A percentile compares a stretch with the other conserved stretches of the same genome.
Evolutionary conservation across 1,139 yeast species (phyloP).

Genomic region (Sugiyamaella paludigena): DNA sequence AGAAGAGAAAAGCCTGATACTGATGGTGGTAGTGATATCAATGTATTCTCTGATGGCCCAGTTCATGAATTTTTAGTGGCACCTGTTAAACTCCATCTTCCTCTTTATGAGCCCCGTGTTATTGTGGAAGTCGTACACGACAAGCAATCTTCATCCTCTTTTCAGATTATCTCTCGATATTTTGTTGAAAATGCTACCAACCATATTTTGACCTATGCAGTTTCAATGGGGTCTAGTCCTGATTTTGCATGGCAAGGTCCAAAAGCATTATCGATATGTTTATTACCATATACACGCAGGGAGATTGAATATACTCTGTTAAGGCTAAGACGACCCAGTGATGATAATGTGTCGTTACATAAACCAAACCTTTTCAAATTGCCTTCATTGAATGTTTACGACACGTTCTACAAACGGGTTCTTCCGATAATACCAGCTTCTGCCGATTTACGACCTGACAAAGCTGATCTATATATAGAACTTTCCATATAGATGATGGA

Average conservation of each 20-base stretch:
- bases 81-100: constrained; percentile 45
- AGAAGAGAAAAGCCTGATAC: constrained; percentile 21
- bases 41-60: too few species aligned
- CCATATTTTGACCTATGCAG: constrained; percentile 61
- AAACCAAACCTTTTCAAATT: constrained; percentile 41
- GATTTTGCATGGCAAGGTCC: constrained; percentile 43
- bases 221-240: constrained; percentile 43
- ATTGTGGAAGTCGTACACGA: constrained; percentile 38
- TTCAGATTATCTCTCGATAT: constrained; percentile 33
- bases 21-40: too few species aligned
- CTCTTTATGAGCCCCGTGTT: constrained; percentile 69
- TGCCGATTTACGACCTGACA: constrained; percentile 8
- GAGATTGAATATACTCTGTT: constrained; percentile 42
- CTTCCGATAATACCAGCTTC: constrained; percentile 51
- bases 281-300: constrained; percentile 61
- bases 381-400: constrained; percentile 61
- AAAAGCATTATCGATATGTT: constrained; percentile 44
- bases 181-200: constrained; percentile 74
- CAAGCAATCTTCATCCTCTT: constrained; percentile 1
- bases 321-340: constrained; percentile 28
- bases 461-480: constrained; percentile 4
- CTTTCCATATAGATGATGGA: constrained; percentile 3
- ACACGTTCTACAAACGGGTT: constrained; percentile 63
- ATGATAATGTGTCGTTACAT: too few species aligned
- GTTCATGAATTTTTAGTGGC: constrained; percentile 28